Evolutionary conservation across 108 stramenopile species (phyloP).

Genomic region (Skeletonema tropicum): DNA sequence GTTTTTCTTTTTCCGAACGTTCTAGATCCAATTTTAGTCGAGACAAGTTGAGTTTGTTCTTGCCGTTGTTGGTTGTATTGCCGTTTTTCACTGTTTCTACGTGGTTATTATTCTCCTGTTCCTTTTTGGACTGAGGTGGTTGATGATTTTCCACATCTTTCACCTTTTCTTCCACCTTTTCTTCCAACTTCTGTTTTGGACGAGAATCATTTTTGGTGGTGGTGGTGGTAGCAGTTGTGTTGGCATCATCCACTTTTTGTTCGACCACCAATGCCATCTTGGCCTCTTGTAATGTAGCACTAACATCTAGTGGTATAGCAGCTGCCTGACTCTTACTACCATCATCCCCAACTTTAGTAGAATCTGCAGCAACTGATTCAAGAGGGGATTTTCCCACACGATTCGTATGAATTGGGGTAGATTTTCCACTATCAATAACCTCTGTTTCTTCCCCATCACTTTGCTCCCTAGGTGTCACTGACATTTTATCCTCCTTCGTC

Average conservation of each 20-base stretch:
- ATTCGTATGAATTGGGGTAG: neutral
- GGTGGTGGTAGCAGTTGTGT: neutral
- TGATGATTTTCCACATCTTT: neutral
- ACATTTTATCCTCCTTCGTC: neutral
- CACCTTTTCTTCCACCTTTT: neutral
- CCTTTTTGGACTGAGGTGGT: neutral
- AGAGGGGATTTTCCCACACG: neutral
- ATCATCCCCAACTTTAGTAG: neutral
- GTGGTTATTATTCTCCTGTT: neutral
- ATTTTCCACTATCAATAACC: neutral
- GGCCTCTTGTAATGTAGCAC: neutral
- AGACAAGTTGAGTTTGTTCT: neutral
- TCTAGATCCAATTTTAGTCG: slow-evolving; percentile 16
- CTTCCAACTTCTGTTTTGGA: neutral
- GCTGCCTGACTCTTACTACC: neutral
- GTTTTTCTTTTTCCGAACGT: slow-evolving; percentile 17
- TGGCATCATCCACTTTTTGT: neutral
- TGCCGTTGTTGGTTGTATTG: neutral
- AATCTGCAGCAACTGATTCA: neutral
- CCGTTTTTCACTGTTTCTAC: neutral
- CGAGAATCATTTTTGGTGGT: neutral
- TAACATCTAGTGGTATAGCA: neutral
- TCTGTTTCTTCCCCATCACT: neutral
- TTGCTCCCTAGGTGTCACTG: neutral
- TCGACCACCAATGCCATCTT: neutral